Evolutionary conservation across 805 yeast genomes (phyloP), one percentile per base, ranked within the genome.

Genomic region (Schwanniomyces pseudopolymorphus): DNA sequence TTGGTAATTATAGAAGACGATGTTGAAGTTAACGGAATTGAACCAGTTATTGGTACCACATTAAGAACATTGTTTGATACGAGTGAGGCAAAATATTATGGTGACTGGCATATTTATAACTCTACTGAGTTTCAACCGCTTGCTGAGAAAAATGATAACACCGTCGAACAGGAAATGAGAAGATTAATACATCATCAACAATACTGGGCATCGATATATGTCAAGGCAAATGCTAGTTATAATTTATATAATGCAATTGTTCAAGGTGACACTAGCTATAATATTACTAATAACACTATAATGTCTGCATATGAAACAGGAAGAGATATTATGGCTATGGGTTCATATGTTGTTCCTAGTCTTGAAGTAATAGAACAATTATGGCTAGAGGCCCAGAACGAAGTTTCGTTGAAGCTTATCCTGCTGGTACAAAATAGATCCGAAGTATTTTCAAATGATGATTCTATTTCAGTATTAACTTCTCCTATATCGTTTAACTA

Each of bases 191-290:
- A 78, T 54, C 77, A 75, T 43, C 79, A 83, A 60, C 56, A 75
- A 14, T 84, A 74, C 55, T 87, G 92, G 94, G 75, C 78, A 20
- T 78, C 85, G 0, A 65, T 84, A 28, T 78, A 80, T 50, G 78
- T 85, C 27, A 55, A 60, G 17, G 63, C 72, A 11, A 75, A 79
- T 54, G 80, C 85, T 0, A 70, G 82, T 4, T 54, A 54, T 20
- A 58, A 68, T 31, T 59, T 72, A 19, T 49, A 57, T 21, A 53
- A 65, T 17, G 82, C 82, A 3, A 61, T 83, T n/a, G 49, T 54
- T 25, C 45, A 48, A 13, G 74, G 72, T 1, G 60, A 70, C 48
- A 27, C 65, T 8, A 26, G 43, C 5, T 61, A 72, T 43, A 56
- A 60, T 43, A 54, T 74, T 8, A 47, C 69, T 6, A 53, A 56